Percentiles rank a stretch among this genome's conserved stretches.
Evolutionary conservation across 2,329 filamentous ascomycete species (phyloP).

Genomic region (Calycina marina): DNA sequence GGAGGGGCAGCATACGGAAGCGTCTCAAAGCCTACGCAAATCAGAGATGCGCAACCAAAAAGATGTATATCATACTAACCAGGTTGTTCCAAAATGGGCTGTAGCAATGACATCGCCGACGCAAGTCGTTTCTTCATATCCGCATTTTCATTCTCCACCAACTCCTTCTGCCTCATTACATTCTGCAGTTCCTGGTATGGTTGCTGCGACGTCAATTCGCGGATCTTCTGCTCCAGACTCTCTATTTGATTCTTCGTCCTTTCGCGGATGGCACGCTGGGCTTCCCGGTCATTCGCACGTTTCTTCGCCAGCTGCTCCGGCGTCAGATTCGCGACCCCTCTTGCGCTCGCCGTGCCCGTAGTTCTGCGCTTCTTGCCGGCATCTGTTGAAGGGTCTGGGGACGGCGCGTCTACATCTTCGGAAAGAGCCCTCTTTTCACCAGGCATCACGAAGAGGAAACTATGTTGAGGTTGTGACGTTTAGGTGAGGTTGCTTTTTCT

Average conservation of each 20-base stretch:
- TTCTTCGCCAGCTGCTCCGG: constrained; percentile 82
- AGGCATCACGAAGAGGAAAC: too few relatives aligned
- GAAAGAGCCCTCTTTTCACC: too few relatives aligned
- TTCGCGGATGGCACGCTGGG: constrained; percentile 73
- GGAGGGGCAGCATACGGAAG: constrained; percentile 11
- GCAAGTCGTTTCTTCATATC: constrained; percentile 59
- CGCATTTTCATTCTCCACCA: constrained; percentile 63
- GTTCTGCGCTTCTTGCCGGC: constrained; percentile 22
- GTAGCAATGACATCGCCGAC: constrained; percentile 46
- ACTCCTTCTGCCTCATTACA: constrained; percentile 61
- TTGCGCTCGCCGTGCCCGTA: constrained; percentile 42
- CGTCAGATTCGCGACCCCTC: constrained; percentile 71
- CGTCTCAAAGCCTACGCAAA: constrained; percentile 8
- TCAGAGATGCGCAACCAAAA: not conserved
- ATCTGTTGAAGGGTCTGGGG: constrained; percentile 5
- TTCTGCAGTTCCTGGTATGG: constrained; percentile 74
- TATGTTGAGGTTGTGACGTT: too few relatives aligned
- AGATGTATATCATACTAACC: constrained; percentile 13
- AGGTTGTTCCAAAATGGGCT: constrained; percentile 35
- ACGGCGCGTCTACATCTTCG: not conserved
- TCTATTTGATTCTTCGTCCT: constrained; percentile 71
- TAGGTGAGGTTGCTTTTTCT: too few relatives aligned
- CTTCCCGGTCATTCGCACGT: constrained; percentile 80
- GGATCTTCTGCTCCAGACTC: constrained; percentile 48
- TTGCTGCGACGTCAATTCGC: constrained; percentile 60